Conservation (phyloP, 495 filamentous ascomycete species). For the Podospora pseudocomata region DNA sequence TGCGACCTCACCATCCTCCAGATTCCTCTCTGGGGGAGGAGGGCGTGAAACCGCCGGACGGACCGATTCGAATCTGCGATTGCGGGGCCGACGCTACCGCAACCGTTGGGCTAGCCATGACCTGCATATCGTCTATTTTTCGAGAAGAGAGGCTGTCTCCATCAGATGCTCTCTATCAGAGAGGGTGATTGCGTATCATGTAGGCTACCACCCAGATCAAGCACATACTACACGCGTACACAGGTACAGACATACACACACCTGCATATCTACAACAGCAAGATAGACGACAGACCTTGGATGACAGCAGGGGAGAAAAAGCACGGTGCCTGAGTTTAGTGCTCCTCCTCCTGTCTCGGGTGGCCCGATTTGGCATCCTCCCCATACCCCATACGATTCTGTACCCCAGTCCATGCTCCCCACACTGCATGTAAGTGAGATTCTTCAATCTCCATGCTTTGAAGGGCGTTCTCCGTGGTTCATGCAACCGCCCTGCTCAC, state of each 20-base stretch:
- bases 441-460: not conserved
- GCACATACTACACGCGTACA: not conserved
- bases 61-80: constrained; percentile 17
- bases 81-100: constrained; percentile 8
- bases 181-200: not conserved
- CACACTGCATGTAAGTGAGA: not conserved
- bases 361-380: not conserved
- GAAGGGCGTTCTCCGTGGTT: not conserved
- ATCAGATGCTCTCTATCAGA: too few species aligned
- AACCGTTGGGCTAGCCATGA: not conserved
- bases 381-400: not conserved
- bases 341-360: not conserved
- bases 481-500: constrained; percentile 3
- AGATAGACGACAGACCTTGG: not conserved
- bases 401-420: not conserved
- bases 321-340: constrained; percentile 1
- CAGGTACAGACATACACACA: not conserved
- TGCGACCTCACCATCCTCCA: constrained; percentile 8
- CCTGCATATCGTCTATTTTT: not conserved
- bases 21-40: not conserved
- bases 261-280: too few species aligned
- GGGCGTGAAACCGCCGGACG: constrained; percentile 8
- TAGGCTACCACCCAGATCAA: not conserved
- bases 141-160: not conserved
- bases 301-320: not conserved